Conservation (phyloP, 2,329 filamentous ascomycete genomes). For the Cordyceps javanica region DNA sequence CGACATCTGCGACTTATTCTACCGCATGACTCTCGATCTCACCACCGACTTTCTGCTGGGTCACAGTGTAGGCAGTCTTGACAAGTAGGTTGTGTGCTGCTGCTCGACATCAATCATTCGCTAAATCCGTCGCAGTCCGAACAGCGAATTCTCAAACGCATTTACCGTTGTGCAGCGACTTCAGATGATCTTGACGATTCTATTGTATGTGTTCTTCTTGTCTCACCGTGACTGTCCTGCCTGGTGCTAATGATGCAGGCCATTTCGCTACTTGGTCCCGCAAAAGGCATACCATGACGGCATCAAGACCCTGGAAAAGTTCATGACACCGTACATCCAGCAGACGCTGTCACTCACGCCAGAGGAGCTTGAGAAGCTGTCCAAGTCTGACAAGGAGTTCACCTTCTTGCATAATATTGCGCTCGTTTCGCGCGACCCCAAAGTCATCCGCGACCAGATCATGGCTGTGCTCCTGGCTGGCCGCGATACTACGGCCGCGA, state of each 20-base stretch:
- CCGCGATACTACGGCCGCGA: constrained; percentile 78
- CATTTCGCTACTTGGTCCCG: constrained; percentile 53
- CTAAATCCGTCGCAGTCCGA: constrained; percentile 33
- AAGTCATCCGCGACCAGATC: constrained; percentile 68
- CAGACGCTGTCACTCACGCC: constrained; percentile 55
- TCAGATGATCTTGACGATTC: constrained; percentile 55
- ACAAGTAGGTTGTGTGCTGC: constrained; percentile 29
- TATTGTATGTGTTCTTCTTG: constrained; percentile 26
- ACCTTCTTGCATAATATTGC: constrained; percentile 76
- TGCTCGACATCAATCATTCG: too few relatives aligned
- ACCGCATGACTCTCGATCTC: constrained; percentile 59
- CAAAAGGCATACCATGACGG: constrained; percentile 53
- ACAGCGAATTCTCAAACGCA: constrained; percentile 58
- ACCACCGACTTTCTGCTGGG: constrained; percentile 65
- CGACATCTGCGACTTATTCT: constrained; percentile 58
- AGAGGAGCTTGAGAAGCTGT: constrained; percentile 62
- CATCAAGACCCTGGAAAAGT: constrained; percentile 60
- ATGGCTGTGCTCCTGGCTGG: constrained; percentile 73
- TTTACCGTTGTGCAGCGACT: constrained; percentile 65
- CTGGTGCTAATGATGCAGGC: constrained; percentile 33
- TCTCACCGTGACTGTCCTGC: background rate
- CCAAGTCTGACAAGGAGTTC: constrained; percentile 58
- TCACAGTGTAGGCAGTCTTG: constrained; percentile 43
- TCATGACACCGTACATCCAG: constrained; percentile 65
- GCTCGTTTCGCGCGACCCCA: constrained; percentile 55